Percentiles rank a stretch among this genome's conserved stretches.
Conservation (phyloP, 305 asterid genomes). For the Fraxinus latifolia region DNA sequence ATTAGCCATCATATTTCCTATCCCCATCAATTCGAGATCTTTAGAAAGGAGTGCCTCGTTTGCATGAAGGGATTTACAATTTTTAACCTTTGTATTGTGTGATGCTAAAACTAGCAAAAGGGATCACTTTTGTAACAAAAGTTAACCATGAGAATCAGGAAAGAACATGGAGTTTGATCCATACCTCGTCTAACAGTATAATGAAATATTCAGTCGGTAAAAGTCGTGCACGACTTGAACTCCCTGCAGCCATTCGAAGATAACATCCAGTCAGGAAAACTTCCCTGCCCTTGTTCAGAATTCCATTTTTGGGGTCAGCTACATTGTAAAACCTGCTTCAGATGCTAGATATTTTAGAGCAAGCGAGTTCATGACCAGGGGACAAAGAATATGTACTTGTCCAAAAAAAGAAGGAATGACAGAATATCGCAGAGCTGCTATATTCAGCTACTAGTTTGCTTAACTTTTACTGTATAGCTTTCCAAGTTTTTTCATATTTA, state of each 20-base stretch:
- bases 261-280: constrained; percentile 87
- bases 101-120: neutral
- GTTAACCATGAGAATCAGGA: constrained; percentile 9
- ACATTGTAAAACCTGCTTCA: constrained; percentile 70
- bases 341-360: constrained; percentile 24
- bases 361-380: neutral
- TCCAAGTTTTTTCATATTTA: neutral
- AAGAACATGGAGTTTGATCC: constrained; percentile 16
- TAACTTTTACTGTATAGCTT: neutral
- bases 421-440: neutral
- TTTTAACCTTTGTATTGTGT: neutral
- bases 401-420: neutral
- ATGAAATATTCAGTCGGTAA: constrained; percentile 87
- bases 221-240: constrained; percentile 55
- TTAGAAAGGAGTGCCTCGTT: neutral
- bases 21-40: neutral
- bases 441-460: neutral
- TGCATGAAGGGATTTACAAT: neutral
- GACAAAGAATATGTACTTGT: neutral
- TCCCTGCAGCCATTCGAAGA: constrained; percentile 64
- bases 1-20: neutral
- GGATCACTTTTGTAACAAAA: neutral
- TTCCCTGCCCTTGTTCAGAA: constrained; percentile 83
- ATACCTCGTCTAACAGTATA: constrained; percentile 81
- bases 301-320: constrained; percentile 71